Evolutionary conservation across 78 protist genomes (phyloP).

Genomic region (Ministeria vibrans): DNA sequence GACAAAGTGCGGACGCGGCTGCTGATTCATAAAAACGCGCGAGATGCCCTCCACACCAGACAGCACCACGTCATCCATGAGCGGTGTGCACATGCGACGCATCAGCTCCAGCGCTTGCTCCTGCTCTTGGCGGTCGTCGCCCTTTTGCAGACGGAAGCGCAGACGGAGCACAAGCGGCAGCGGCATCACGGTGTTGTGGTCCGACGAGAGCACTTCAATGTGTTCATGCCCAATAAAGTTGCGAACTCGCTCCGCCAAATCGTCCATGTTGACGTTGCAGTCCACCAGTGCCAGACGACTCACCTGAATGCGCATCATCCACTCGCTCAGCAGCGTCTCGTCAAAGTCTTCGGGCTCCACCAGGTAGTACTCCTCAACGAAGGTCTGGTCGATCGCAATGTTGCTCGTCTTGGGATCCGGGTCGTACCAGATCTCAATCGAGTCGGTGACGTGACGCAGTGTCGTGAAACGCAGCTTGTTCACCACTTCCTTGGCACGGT

Average conservation of each 20-base stretch:
- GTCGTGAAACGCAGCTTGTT: constrained; percentile 75
- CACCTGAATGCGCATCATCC: constrained; percentile 87
- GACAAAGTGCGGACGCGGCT: constrained; percentile 20
- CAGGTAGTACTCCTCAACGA: constrained; percentile 56
- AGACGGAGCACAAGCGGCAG: no score
- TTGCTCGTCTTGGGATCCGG: constrained; percentile 73
- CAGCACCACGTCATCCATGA: constrained; percentile 55
- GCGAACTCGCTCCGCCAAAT: constrained; percentile 51
- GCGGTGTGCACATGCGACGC: background rate
- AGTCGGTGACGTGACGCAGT: constrained; percentile 55
- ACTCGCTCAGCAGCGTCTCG: constrained; percentile 26
- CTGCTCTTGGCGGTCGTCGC: constrained; percentile 9
- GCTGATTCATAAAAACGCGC: constrained; percentile 53
- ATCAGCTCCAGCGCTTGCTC: background rate
- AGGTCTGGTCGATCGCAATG: constrained; percentile 72
- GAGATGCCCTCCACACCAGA: constrained; percentile 78
- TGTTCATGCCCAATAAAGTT: constrained; percentile 28
- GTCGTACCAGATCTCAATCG: constrained; percentile 90
- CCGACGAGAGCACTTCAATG: constrained; percentile 55
- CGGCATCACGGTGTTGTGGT: constrained; percentile 84
- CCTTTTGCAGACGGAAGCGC: constrained; percentile 60
- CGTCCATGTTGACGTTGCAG: constrained; percentile 48
- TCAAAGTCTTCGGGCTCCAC: constrained; percentile 29
- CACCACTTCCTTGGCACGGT: constrained; percentile 42
- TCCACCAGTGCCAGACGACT: constrained; percentile 59